A percentile compares a stretch with the other conserved stretches of the same genome.
phyloP scores from a whole-genome alignment of 2,329 filamentous ascomycete species.

The Coniosporium tulheliwenetii region DNA sequence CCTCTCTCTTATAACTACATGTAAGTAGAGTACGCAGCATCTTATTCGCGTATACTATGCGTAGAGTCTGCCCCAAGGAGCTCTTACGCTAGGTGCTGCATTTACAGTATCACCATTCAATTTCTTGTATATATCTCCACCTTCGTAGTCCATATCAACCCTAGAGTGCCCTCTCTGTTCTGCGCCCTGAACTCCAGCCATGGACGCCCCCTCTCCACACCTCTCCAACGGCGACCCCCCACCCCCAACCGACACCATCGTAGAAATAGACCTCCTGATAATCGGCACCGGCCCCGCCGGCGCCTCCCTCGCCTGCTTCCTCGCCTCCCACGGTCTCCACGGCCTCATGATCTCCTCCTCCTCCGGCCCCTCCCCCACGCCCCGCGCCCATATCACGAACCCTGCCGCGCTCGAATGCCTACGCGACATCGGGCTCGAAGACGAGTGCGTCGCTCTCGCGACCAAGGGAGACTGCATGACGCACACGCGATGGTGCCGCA shows the following conservation, averaged over 20 bases:
- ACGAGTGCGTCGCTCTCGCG: conserved; percentile 16
- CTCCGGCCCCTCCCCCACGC: conserved; percentile 37
- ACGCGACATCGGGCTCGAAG: conserved; percentile 27
- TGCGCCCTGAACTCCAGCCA: too few relatives aligned
- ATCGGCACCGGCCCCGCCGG: conserved; percentile 18
- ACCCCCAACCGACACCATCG: conserved; percentile 1
- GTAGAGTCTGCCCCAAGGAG: too few relatives aligned
- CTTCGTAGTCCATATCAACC: too few relatives aligned
- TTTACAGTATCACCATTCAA: too few relatives aligned
- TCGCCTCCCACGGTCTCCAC: conserved; percentile 20
- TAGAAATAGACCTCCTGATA: conserved; percentile 15
- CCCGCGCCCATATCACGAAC: conserved; percentile 46
- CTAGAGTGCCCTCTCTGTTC: too few relatives aligned
- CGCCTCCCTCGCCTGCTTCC: conserved; percentile 16
- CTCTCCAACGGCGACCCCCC: too few relatives aligned
- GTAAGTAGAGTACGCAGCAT: too few relatives aligned
- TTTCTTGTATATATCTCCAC: too few relatives aligned
- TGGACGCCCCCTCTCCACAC: too few relatives aligned
- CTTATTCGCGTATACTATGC: too few relatives aligned
- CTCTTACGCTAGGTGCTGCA: too few relatives aligned
- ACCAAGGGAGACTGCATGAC: conserved; percentile 19
- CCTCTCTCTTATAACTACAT: too few relatives aligned
- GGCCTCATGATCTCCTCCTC: conserved; percentile 38
- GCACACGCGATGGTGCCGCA: conserved; percentile 28
- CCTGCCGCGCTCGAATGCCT: conserved; percentile 38